phyloP scores from a whole-genome alignment of 495 filamentous ascomycete genomes.

The Elaphomyces granulatus region DNA sequence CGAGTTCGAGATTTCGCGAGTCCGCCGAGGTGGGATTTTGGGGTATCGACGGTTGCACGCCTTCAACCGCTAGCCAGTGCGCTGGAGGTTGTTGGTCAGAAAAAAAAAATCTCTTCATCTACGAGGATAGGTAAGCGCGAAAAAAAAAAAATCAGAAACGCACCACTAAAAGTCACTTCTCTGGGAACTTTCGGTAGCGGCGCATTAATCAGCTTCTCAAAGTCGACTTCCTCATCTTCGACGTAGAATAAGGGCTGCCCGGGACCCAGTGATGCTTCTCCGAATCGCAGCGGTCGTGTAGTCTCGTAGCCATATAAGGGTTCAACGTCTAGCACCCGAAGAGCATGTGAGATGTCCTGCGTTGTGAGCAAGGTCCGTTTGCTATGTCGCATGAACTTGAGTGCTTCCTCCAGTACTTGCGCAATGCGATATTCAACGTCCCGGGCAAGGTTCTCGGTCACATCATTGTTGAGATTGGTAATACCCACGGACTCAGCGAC shows the following conservation, averaged over 20 bases:
- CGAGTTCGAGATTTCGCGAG: conserved; percentile 61
- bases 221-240: conserved; percentile 96
- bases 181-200: conserved; percentile 86
- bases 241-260: conserved; percentile 96
- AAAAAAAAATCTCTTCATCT: neutral
- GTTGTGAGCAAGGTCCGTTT: conserved; percentile 72
- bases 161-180: conserved; percentile 85
- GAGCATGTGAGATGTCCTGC: conserved; percentile 69
- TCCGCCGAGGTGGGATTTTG: conserved; percentile 86
- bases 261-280: conserved; percentile 83
- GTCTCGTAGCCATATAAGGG: conserved; percentile 94
- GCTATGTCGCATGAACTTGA: conserved; percentile 86
- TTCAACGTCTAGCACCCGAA: conserved; percentile 78
- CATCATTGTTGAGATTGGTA: conserved; percentile 59
- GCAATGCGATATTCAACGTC: conserved; percentile 91
- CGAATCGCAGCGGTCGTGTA: conserved; percentile 70
- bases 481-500: conserved; percentile 94
- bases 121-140: neutral
- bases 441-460: conserved; percentile 67
- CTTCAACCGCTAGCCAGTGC: conserved; percentile 93
- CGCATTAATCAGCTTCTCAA: conserved; percentile 95
- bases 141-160: conserved; percentile 8
- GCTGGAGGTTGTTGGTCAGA: too few species aligned
- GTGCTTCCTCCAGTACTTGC: conserved; percentile 80
- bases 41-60: conserved; percentile 87